Evolutionary conservation across 2,329 filamentous ascomycete species (phyloP).

Genomic region (Fusarium nanum): DNA sequence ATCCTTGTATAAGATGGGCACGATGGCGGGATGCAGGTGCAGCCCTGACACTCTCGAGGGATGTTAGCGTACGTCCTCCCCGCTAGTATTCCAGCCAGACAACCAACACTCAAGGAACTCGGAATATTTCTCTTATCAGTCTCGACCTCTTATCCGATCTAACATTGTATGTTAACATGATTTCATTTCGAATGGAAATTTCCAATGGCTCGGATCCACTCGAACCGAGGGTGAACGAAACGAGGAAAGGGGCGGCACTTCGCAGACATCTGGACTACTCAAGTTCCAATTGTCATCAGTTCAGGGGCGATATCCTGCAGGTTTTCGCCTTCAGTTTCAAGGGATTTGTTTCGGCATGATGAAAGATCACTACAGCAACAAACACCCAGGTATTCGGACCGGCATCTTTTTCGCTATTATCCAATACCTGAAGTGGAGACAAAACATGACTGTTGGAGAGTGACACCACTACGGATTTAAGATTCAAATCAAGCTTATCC

Average conservation of each 20-base stretch:
- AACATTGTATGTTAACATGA: accelerated
- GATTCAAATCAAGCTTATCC: neutral
- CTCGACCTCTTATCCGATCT: neutral
- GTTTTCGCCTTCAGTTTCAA: neutral
- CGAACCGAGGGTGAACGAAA: neutral
- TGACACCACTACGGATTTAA: neutral
- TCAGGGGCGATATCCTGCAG: neutral
- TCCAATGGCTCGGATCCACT: neutral
- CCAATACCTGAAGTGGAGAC: neutral
- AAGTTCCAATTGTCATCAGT: neutral
- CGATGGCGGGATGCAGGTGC: neutral
- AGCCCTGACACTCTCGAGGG: neutral
- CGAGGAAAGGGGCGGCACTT: neutral
- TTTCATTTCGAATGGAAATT: neutral
- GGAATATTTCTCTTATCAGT: neutral
- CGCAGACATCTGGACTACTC: neutral
- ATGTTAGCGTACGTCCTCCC: neutral
- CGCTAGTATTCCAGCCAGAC: too few species aligned
- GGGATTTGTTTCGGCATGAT: neutral
- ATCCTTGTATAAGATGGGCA: neutral
- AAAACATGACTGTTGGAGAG: neutral
- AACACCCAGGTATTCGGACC: neutral
- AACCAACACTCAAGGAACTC: neutral
- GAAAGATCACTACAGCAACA: neutral
- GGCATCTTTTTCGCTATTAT: neutral